These are phyloP conservation scores for Boletus rex-veris DNA, from an alignment of 768 basidiomycete species.

Conservation along the genomic window DNA sequence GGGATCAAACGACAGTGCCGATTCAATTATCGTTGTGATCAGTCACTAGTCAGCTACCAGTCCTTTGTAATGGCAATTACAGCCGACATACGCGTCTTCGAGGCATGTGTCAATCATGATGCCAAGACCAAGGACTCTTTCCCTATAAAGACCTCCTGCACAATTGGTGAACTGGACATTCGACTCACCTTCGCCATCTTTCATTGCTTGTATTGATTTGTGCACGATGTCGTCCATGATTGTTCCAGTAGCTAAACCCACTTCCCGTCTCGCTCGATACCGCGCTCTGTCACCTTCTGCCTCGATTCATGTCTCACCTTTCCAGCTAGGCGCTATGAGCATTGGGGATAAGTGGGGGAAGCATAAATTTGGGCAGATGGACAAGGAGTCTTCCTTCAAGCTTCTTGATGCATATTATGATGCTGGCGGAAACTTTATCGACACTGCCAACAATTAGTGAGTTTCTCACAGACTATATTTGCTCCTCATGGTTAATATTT, in stretches of 20 bases:
- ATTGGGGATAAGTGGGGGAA: conserved; percentile 40
- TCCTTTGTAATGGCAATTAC: no score
- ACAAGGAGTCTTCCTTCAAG: conserved; percentile 42
- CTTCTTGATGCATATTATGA: conserved; percentile 44
- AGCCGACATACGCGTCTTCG: no score
- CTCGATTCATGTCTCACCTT: conserved; percentile 41
- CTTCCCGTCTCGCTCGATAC: conserved; percentile 31
- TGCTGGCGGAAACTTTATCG: conserved; percentile 49
- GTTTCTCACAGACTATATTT: background rate
- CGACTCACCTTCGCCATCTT: no score
- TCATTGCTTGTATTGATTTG: background rate
- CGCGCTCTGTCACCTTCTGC: conserved; percentile 36
- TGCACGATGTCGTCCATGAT: background rate
- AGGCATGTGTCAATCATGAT: no score
- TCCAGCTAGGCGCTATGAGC: conserved; percentile 42
- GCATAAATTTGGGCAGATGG: conserved; percentile 36
- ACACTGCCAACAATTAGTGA: conserved; percentile 46
- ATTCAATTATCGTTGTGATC: no score
- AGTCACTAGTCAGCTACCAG: no score
- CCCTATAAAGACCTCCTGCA: background rate
- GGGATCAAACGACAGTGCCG: no score
- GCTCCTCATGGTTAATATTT: background rate
- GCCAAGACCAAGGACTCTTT: no score
- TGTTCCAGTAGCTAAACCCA: conserved; percentile 24
- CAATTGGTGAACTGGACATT: no score